phyloP scores from a whole-genome alignment of 345 rosid genomes.

The Nephelium lappaceum region DNA sequence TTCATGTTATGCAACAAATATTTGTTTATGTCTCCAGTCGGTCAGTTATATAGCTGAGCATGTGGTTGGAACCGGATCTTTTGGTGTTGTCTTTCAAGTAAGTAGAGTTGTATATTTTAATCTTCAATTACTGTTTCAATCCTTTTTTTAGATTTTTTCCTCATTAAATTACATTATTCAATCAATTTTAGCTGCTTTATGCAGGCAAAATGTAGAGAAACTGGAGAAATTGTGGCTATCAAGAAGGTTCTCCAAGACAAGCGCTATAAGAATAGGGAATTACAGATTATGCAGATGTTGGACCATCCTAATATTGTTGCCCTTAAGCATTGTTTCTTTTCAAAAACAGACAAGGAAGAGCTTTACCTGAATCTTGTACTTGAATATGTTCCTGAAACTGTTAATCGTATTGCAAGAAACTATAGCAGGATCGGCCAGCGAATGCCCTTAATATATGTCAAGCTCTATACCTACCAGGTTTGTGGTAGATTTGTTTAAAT shows the following conservation, averaged over 20 bases:
- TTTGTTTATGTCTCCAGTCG: slow-evolving; percentile 53
- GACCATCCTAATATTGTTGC: slow-evolving; percentile 90
- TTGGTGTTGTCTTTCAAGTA: slow-evolving; percentile 95
- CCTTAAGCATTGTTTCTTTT: slow-evolving; percentile 89
- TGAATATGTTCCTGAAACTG: slow-evolving; percentile 94
- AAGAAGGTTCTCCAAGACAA: slow-evolving; percentile 98
- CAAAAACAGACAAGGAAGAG: slow-evolving; percentile 93
- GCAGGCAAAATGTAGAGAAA: slow-evolving; percentile 98
- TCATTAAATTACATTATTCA: slow-evolving; percentile 5
- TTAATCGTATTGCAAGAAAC: slow-evolving; percentile 73
- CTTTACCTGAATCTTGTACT: slow-evolving; percentile 95
- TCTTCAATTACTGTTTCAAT: slow-evolving; percentile 11
- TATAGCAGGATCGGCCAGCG: slow-evolving; percentile 80
- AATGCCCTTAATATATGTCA: slow-evolving; percentile 92
- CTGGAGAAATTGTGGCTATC: slow-evolving; percentile 92
- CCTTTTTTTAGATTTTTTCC: not conserved
- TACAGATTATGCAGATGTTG: slow-evolving; percentile 91
- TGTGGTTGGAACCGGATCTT: slow-evolving; percentile 97
- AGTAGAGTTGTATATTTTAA: slow-evolving; percentile 26
- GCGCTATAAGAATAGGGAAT: slow-evolving; percentile 94
- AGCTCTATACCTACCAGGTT: slow-evolving; percentile 96
- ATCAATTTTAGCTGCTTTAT: slow-evolving; percentile 28
- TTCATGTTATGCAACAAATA: slow-evolving; percentile 20
- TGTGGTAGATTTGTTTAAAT: slow-evolving; percentile 9
- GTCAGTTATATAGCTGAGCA: slow-evolving; percentile 90